Evolutionary conservation across 805 yeast genomes (phyloP).

Genomic region (Sungouiozyma ichnusensis): DNA sequence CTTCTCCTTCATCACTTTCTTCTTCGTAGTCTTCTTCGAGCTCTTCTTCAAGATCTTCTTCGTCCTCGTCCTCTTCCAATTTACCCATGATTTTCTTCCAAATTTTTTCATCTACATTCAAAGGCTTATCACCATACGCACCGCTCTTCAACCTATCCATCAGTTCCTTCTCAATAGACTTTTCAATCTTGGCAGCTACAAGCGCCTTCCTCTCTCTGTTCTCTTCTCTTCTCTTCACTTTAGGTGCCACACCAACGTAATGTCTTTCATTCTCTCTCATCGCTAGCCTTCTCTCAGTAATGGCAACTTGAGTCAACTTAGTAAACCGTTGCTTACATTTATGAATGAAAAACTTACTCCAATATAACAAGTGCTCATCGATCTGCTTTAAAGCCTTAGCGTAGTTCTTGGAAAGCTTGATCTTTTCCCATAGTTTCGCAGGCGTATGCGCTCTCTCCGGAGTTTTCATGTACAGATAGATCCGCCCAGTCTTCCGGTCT

Average conservation of each 20-base stretch:
- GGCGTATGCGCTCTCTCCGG: slow-evolving; percentile 98
- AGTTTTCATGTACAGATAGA: slow-evolving; percentile 88
- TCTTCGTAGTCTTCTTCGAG: slow-evolving; percentile 41
- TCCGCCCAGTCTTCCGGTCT: slow-evolving; percentile 49
- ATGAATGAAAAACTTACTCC: slow-evolving; percentile 87
- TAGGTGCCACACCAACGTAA: slow-evolving; percentile 84
- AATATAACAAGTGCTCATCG: slow-evolving; percentile 76
- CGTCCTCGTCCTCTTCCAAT: slow-evolving; percentile 58
- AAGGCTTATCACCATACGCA: slow-evolving; percentile 95
- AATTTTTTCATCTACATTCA: slow-evolving; percentile 89
- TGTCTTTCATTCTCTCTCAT: slow-evolving; percentile 86
- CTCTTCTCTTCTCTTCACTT: slow-evolving; percentile 89
- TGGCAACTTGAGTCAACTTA: slow-evolving; percentile 87
- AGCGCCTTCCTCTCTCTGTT: slow-evolving; percentile 94
- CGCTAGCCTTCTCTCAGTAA: slow-evolving; percentile 89
- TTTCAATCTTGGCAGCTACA: slow-evolving; percentile 93
- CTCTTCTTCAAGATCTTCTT: slow-evolving; percentile 38
- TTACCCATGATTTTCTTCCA: slow-evolving; percentile 91
- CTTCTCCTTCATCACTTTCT: slow-evolving; percentile 58
- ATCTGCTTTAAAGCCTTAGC: slow-evolving; percentile 79
- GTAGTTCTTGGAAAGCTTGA: slow-evolving; percentile 81
- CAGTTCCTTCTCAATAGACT: slow-evolving; percentile 91
- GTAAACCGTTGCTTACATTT: slow-evolving; percentile 95
- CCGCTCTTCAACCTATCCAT: slow-evolving; percentile 93
- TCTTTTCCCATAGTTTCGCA: slow-evolving; percentile 87